phyloP scores from a whole-genome alignment of 257 asterid species.

The Primulina tabacum region DNA sequence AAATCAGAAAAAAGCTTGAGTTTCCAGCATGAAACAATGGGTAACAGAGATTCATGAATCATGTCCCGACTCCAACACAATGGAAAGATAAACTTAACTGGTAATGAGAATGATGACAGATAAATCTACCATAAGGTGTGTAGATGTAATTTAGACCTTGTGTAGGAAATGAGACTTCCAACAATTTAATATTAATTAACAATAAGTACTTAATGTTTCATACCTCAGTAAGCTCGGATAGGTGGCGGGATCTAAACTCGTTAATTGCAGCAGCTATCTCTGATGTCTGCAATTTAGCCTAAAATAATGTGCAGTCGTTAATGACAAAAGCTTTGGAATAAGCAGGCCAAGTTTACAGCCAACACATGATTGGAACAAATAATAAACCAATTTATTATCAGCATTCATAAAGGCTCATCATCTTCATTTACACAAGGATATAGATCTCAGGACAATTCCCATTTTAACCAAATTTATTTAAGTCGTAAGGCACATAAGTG shows the following conservation, averaged over 20 bases:
- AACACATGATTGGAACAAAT: not conserved
- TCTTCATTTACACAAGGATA: not conserved
- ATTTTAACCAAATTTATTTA: too few species aligned
- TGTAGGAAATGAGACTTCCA: not conserved
- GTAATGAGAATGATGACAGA: not conserved
- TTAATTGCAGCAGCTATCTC: slow-evolving; percentile 94
- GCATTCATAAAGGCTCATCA: not conserved
- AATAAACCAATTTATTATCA: not conserved
- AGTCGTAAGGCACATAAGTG: too few species aligned
- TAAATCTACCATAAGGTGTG: too few species aligned
- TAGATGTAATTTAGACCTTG: not conserved
- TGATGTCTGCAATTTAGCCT: slow-evolving; percentile 87
- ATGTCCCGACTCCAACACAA: not conserved
- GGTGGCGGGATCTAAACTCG: slow-evolving; percentile 96
- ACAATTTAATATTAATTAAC: not conserved
- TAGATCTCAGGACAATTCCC: too few species aligned
- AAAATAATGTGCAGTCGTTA: slow-evolving; percentile 18
- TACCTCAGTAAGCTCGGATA: slow-evolving; percentile 98
- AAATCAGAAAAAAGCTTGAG: not conserved
- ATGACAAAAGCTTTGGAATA: not conserved
- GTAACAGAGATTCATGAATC: not conserved
- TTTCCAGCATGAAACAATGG: not conserved
- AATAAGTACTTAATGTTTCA: slow-evolving; percentile 6
- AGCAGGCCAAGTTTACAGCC: not conserved
- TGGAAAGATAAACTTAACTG: not conserved